These are phyloP conservation scores for Lactarius hatsudake DNA, from an alignment of 768 basidiomycete species.

Conservation along the genomic window DNA sequence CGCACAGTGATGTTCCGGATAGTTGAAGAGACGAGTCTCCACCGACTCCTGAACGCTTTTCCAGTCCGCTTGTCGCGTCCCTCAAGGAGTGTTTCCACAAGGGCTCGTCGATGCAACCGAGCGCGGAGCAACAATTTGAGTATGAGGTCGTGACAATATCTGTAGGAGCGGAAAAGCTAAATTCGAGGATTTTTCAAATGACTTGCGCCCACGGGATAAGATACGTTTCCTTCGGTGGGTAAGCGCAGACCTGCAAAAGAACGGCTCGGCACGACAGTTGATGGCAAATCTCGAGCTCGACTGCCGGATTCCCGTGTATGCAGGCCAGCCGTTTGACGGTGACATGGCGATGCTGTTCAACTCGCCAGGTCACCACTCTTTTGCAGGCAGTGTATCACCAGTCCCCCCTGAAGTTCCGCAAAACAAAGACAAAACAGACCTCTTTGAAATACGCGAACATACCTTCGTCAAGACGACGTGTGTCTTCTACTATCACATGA, in stretches of 20 bases:
- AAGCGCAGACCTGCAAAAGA: conserved; percentile 79
- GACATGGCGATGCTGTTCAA: conserved; percentile 14
- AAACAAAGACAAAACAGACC: conserved; percentile 34
- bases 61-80: conserved; percentile 76
- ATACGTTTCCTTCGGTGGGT: conserved; percentile 93
- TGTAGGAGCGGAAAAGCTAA: background rate
- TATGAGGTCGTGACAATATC: conserved; percentile 51
- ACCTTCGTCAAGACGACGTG: conserved; percentile 90
- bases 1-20: conserved; percentile 91
- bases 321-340: conserved; percentile 16
- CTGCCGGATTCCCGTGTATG: conserved; percentile 31
- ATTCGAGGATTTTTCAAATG: conserved; percentile 39
- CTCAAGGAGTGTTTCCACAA: conserved; percentile 85
- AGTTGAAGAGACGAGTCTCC: conserved; percentile 90
- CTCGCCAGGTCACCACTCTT: conserved; percentile 24
- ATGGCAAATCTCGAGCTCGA: conserved; percentile 44
- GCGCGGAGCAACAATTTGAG: conserved; percentile 80
- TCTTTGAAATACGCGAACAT: conserved; percentile 68
- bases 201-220: conserved; percentile 88
- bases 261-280: conserved; percentile 55
- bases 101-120: conserved; percentile 82
- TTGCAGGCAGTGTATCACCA: background rate
- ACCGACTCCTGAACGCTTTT: conserved; percentile 77
- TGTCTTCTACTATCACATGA: conserved; percentile 35
- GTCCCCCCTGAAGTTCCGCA: conserved; percentile 28